Evolutionary conservation across 1,284 basidiomycete genomes (phyloP), one percentile per base, ranked within the genome.

Genomic region (Trichosporon asahii): DNA sequence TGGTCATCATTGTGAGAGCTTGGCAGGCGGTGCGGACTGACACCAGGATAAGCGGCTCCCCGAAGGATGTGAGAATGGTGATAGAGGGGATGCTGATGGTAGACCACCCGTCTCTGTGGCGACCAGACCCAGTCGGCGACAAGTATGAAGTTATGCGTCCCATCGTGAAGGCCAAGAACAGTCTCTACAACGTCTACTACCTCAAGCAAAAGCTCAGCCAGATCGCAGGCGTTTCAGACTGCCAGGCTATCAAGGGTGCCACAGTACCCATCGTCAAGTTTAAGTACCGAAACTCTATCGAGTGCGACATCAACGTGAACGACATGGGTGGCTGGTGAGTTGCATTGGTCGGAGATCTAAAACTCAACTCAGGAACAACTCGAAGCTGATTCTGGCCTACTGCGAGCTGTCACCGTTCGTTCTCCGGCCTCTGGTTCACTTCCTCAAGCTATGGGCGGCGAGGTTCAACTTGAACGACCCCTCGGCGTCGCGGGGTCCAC

Each of bases 241-340:
- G 77, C 4, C 55, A 75, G 18, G 49, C 76, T 1, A 77, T 83
- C 9, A 40, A 68, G 3, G 65, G 63, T 15, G 82, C 83, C 0
- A 77, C 65, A 18, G 81, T 80, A 0, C 83, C 83, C 1, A 84
- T 84, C 57, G 80, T 82, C 72, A 84, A 84, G 67, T 84, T 83
- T 72, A 73, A 67, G 12, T 76, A 78, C 53, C 67, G 70, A 0
- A 25, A 31, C 15, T 37, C 35, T 9, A 65, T 72, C 5, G 72
- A 78, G 31, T 78, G 81, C 44, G 83, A 84, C 70, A 74, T 84
- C 67, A 82, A 80, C 66, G 76, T 79, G 29, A 85, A 85, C 67
- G 83, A 84, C 70, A 75, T 83, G 2, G 80, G 80, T 4, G 80
- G 80, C 63, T 82, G 80, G 80, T 81, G 46, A 74, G 80, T 75